Evolutionary conservation across 345 rosid genomes (phyloP).

Genomic region (Eucalyptus microcorys): DNA sequence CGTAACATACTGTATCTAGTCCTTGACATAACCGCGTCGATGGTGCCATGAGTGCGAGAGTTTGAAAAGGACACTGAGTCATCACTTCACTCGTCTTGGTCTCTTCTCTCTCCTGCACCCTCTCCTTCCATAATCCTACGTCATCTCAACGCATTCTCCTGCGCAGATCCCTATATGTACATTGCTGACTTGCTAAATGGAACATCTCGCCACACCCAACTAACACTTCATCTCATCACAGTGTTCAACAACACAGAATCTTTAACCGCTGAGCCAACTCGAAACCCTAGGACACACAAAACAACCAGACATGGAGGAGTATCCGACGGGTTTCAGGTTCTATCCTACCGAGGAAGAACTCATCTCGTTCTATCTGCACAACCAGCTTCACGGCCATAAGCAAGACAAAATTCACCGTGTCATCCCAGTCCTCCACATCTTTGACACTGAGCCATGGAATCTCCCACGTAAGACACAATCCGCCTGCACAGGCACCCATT

Average conservation of each 20-base stretch:
- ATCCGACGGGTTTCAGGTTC: slow-evolving; percentile 47
- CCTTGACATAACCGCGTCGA: not conserved
- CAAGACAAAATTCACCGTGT: slow-evolving; percentile 33
- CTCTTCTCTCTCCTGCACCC: not conserved
- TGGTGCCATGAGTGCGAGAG: not conserved
- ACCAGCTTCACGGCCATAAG: slow-evolving; percentile 45
- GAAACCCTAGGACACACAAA: not conserved
- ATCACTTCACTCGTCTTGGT: not conserved
- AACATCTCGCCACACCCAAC: not conserved
- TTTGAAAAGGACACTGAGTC: not conserved
- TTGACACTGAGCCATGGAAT: slow-evolving; percentile 47
- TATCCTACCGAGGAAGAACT: slow-evolving; percentile 91
- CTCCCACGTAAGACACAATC: slow-evolving; percentile 44
- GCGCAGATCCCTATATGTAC: not conserved
- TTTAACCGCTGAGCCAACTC: not conserved
- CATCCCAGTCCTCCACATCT: slow-evolving; percentile 48
- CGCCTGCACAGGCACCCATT: not conserved
- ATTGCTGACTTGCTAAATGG: not conserved
- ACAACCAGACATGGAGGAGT: not conserved
- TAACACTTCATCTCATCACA: not conserved
- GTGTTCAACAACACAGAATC: slow-evolving; percentile 2
- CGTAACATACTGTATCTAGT: not conserved
- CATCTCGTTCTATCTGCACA: slow-evolving; percentile 51
- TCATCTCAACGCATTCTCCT: not conserved
- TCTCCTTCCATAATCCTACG: not conserved